phyloP scores from a whole-genome alignment of 73 alveolate genomes.

The Symbiodinium pilosum region DNA sequence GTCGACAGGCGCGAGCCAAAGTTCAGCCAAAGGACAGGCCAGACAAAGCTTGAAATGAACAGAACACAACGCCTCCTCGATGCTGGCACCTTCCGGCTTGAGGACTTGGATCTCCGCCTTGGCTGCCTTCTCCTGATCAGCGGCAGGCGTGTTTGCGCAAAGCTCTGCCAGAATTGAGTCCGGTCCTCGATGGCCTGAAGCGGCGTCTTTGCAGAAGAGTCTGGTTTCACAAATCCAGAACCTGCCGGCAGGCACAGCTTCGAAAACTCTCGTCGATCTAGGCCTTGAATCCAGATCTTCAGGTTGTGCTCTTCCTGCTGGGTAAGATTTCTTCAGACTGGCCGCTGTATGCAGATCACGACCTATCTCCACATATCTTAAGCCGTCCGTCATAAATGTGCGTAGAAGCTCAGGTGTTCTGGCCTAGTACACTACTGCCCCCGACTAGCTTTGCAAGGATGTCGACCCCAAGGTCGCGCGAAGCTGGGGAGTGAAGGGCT shows the following conservation, averaged over 20 bases:
- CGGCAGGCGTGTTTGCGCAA: neutral
- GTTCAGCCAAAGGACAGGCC: neutral
- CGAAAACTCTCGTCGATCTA: too few relatives aligned
- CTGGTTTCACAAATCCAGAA: slow-evolving; percentile 70
- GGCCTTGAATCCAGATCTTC: too few relatives aligned
- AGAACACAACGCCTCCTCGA: neutral
- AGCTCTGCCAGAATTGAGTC: neutral
- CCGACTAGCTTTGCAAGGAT: too few relatives aligned
- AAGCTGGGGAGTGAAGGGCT: too few relatives aligned
- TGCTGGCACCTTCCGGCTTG: slow-evolving; percentile 61
- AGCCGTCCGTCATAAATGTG: too few relatives aligned
- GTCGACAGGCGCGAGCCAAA: neutral
- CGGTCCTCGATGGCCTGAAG: slow-evolving; percentile 59
- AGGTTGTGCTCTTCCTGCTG: too few relatives aligned
- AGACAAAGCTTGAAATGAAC: neutral
- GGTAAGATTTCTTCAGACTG: too few relatives aligned
- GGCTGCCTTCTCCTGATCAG: slow-evolving; percentile 58
- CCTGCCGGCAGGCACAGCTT: neutral
- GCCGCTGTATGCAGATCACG: too few relatives aligned
- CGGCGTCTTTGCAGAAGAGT: slow-evolving; percentile 67
- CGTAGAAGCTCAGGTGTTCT: too few relatives aligned
- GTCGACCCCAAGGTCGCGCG: too few relatives aligned
- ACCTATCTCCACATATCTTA: too few relatives aligned
- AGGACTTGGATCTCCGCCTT: slow-evolving; percentile 24
- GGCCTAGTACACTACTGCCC: too few relatives aligned